These are phyloP conservation scores for Polychytrium aggregatum DNA, from an alignment of 192 early-diverging fungal species.

Conservation along the genomic window DNA sequence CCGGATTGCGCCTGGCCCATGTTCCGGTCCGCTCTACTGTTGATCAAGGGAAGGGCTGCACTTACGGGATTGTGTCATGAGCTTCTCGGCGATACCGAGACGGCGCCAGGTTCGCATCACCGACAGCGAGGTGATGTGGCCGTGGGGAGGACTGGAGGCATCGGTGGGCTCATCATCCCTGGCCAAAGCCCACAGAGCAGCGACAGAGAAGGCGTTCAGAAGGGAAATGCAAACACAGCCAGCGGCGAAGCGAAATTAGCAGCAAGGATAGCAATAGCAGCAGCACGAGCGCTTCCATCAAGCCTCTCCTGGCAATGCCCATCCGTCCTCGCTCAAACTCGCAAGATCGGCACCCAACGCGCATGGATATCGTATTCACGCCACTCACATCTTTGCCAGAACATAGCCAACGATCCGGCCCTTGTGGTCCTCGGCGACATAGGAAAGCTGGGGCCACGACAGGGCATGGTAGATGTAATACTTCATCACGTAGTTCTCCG, in stretches of 20 bases:
- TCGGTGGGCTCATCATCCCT: constrained; percentile 71
- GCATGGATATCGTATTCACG: not conserved
- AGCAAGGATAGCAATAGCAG: too few relatives aligned
- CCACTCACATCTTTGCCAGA: constrained; percentile 81
- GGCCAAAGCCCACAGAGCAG: constrained; percentile 7
- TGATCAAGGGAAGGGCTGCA: constrained; percentile 4
- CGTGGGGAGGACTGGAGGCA: constrained; percentile 69
- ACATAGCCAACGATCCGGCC: constrained; percentile 95
- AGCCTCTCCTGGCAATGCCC: too few relatives aligned
- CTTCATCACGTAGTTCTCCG: constrained; percentile 99
- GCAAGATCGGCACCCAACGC: not conserved
- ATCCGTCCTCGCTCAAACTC: too few relatives aligned
- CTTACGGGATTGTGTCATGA: constrained; percentile 87
- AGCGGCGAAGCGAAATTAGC: too few relatives aligned
- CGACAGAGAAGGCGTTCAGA: not conserved
- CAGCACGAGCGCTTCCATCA: too few relatives aligned
- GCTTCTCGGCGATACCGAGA: constrained; percentile 90
- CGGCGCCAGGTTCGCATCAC: constrained; percentile 95
- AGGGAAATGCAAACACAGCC: too few relatives aligned
- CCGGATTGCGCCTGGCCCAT: not conserved
- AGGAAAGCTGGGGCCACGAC: constrained; percentile 70
- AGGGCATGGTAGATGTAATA: constrained; percentile 66
- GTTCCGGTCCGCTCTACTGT: not conserved
- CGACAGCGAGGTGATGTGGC: constrained; percentile 93
- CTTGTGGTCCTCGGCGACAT: constrained; percentile 85